These are phyloP conservation scores for Chytriomyces sp. DNA, from an alignment of 192 early-diverging fungal genomes.

Conservation along the genomic window DNA sequence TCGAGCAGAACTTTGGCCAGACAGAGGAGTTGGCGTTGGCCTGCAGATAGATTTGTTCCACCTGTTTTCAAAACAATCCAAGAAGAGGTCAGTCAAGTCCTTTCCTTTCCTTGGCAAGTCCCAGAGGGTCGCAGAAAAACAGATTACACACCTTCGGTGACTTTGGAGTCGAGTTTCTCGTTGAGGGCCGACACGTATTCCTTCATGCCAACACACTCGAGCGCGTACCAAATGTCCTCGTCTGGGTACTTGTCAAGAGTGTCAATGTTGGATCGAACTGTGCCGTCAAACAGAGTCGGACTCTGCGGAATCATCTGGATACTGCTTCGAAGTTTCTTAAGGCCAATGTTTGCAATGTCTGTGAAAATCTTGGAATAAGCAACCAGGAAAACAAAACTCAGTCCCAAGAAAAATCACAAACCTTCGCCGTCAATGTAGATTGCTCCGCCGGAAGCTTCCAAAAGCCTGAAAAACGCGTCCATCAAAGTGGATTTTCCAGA, in stretches of 20 bases:
- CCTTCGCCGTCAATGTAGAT: constrained; percentile 68
- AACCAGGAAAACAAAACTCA: background rate
- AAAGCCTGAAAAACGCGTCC: constrained; percentile 68
- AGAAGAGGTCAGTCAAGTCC: no score
- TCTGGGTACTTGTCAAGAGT: constrained; percentile 66
- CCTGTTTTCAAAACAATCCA: constrained; percentile 53
- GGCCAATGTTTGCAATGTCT: constrained; percentile 59
- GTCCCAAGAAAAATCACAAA: constrained; percentile 24
- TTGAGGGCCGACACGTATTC: constrained; percentile 35
- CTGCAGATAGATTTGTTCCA: constrained; percentile 72
- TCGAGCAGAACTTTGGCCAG: constrained; percentile 44
- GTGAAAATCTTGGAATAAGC: background rate
- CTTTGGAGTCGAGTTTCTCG: constrained; percentile 70
- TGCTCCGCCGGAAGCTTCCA: constrained; percentile 57
- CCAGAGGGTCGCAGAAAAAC: no score
- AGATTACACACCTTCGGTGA: constrained; percentile 47
- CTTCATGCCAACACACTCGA: constrained; percentile 58
- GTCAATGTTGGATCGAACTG: constrained; percentile 74
- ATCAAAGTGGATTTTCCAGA: constrained; percentile 74
- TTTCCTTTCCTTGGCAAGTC: no score
- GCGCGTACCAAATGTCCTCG: constrained; percentile 61
- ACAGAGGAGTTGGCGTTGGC: constrained; percentile 72
- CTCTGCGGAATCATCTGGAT: constrained; percentile 66
- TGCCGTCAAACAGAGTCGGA: constrained; percentile 59
- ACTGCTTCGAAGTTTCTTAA: constrained; percentile 61